Conservation (phyloP, 2,329 filamentous ascomycete genomes). For the Diaporthe eres region DNA sequence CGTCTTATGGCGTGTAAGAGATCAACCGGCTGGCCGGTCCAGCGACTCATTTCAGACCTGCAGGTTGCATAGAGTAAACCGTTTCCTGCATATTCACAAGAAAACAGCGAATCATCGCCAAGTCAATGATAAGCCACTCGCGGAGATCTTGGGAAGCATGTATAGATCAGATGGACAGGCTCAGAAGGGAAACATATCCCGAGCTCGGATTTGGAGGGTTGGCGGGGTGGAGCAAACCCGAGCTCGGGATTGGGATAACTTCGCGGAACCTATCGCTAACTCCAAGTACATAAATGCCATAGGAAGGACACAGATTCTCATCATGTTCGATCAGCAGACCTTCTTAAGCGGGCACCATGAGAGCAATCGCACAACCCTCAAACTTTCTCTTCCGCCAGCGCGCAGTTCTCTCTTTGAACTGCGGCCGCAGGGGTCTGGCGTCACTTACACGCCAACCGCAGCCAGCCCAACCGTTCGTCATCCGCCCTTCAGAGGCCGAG, state of each 20-base stretch:
- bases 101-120: not conserved
- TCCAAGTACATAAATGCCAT: not conserved
- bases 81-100: not conserved
- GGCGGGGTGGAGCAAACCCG: slow-evolving; percentile 40
- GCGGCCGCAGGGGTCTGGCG: not conserved
- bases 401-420: not conserved
- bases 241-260: slow-evolving; percentile 49
- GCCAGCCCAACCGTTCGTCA: slow-evolving; percentile 41
- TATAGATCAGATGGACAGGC: not conserved
- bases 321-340: not conserved
- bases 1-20: slow-evolving; percentile 52
- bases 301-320: not conserved
- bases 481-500: slow-evolving; percentile 58
- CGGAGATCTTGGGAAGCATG: not conserved
- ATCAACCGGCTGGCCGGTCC: slow-evolving; percentile 53
- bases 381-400: not conserved
- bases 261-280: not conserved
- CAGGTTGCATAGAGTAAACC: not conserved
- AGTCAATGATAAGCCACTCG: not conserved
- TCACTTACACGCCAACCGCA: slow-evolving; percentile 1
- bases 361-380: not conserved
- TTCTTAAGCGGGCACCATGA: not conserved
- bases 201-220: not conserved
- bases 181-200: slow-evolving; percentile 9
- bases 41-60: not conserved